Percentiles rank a stretch among this genome's conserved stretches.
Evolutionary conservation across 2,329 filamentous ascomycete species (phyloP).

Genomic region (Epicoccum sorghinum): DNA sequence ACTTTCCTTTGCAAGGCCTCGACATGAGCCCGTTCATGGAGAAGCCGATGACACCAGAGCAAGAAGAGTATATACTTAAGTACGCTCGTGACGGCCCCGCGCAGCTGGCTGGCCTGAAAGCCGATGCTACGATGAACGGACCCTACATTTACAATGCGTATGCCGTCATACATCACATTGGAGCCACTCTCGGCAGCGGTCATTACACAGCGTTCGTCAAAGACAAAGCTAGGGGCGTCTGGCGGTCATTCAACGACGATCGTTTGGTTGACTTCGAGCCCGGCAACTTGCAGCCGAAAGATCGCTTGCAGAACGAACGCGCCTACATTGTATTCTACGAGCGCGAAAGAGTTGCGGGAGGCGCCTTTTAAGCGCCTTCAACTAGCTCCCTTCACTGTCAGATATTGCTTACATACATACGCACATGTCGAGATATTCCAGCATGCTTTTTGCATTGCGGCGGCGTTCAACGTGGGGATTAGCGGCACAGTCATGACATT

Average conservation of each 20-base stretch:
- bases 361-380: slow-evolving; percentile 25
- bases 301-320: slow-evolving; percentile 65
- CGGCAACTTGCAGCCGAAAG: slow-evolving; percentile 53
- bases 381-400: slow-evolving; percentile 10
- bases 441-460: slow-evolving; percentile 11
- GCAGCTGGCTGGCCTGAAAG: slow-evolving; percentile 43
- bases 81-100: slow-evolving; percentile 32
- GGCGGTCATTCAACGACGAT: slow-evolving; percentile 67
- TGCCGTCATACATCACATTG: slow-evolving; percentile 79
- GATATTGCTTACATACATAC: slow-evolving; percentile 3
- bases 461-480: slow-evolving; percentile 15
- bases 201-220: slow-evolving; percentile 76
- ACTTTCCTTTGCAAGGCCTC: slow-evolving; percentile 77
- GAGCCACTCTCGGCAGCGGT: slow-evolving; percentile 69
- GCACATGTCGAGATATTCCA: slow-evolving; percentile 1
- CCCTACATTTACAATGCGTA: slow-evolving; percentile 85
- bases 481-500: slow-evolving; percentile 11
- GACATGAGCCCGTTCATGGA: slow-evolving; percentile 67
- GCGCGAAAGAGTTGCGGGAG: slow-evolving; percentile 44
- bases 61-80: slow-evolving; percentile 46
- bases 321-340: slow-evolving; percentile 72
- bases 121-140: slow-evolving; percentile 52
- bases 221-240: slow-evolving; percentile 59
- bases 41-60: slow-evolving; percentile 49
- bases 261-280: slow-evolving; percentile 63